Evolutionary conservation across 805 yeast species (phyloP), one percentile per base, ranked within the genome.

Genomic region (Yarrowia hollandica): DNA sequence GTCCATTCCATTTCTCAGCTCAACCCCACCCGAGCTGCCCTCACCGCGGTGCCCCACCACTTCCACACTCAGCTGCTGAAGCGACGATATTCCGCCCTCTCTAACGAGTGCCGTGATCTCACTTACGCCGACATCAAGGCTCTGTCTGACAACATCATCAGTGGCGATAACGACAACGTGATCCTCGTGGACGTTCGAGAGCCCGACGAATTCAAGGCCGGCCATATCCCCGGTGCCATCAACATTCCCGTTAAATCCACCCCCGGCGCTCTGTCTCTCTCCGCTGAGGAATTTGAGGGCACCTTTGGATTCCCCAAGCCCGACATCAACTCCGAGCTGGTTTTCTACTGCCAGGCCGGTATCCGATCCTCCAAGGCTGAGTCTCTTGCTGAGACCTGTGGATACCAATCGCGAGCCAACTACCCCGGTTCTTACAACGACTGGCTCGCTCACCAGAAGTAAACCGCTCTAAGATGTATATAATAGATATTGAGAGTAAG

Each of bases 271-370:
- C 77, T 92, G 62, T 90, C 88, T 50, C 79, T 92, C 52, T 73
- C 84, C 1, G 79, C 80, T 5, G 96, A 88, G 59, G 96, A 88
- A 64, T 92, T 94, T 68, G 79, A 82, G 66, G 88, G 86, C 33
- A 77, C 82, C 46, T 90, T 91, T 74, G 92, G 95, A 12, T 84
- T 90, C 67, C 78, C 77, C 12, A 92, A 92, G 75, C 99, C 99
- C 2, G 65, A 74, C 6, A 72, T 75, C 48, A 84, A 83, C 54
- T 82, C 86, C 68, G 88, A 88, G 64, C 77, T 92, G 69, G 81
- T 92, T 38, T 91, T 92, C 74, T 91, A 91, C 75, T 92, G 99
- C 74, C 82, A 87, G 50, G 96, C 88, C 8, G 99, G 99, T 60
- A 87, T 90, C 46, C 84, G 99, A 76, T 86, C 95, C 21, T 79